Percentiles rank a stretch among this genome's conserved stretches.
phyloP scores from a whole-genome alignment of 495 filamentous ascomycete species.

The Immersiella caudata region DNA sequence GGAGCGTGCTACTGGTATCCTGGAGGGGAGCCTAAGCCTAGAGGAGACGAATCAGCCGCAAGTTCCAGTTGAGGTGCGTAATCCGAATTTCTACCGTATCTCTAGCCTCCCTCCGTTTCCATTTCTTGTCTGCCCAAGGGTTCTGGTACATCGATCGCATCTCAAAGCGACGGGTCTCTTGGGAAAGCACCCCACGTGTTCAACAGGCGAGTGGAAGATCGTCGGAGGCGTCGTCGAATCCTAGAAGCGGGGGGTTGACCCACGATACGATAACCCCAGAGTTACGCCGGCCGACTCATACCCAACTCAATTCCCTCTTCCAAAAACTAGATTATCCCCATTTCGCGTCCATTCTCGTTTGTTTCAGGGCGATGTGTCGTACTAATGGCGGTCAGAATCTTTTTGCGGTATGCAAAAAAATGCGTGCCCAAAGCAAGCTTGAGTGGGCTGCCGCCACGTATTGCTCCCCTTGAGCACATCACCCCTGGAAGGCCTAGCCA shows the following conservation, averaged over 20 bases:
- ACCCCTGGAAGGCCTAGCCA: constrained; percentile 3
- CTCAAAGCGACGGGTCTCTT: no score
- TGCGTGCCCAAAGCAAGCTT: constrained; percentile 1
- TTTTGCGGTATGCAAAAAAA: neutral
- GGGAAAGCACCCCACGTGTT: neutral
- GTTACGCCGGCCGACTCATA: neutral
- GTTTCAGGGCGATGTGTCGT: neutral
- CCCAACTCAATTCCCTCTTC: neutral
- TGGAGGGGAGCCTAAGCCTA: no score
- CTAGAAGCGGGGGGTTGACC: neutral
- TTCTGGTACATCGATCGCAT: neutral
- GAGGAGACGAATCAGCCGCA: no score
- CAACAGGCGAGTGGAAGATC: neutral
- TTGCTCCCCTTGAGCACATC: neutral
- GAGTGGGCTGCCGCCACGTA: constrained; percentile 14
- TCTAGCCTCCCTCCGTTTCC: no score
- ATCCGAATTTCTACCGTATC: no score
- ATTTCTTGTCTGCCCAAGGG: no score
- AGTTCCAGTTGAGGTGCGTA: no score
- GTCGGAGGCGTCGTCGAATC: neutral
- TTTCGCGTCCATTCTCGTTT: neutral
- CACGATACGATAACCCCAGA: constrained; percentile 1
- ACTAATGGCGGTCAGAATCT: neutral
- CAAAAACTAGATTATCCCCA: neutral
- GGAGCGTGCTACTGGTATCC: no score